A percentile compares a stretch with the other conserved stretches of the same genome.
Evolutionary conservation across 1,139 yeast species (phyloP).

Genomic region (Geotrichum phurueaensis): DNA sequence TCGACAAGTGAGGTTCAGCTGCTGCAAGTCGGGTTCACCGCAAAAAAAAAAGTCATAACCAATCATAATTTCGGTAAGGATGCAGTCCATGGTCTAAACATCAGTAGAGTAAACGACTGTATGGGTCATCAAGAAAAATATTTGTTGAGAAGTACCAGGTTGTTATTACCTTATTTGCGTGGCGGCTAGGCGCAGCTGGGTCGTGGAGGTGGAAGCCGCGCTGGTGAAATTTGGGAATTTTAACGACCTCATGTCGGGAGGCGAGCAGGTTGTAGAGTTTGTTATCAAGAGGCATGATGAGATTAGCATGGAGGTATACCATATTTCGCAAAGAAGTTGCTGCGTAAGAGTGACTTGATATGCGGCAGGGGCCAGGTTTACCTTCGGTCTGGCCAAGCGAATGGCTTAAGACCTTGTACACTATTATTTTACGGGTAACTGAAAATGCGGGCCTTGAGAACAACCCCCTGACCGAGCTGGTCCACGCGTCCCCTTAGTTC

Average conservation of each 20-base stretch:
- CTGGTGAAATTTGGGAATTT: slow-evolving; percentile 55
- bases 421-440: too few relatives aligned
- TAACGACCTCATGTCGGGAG: slow-evolving; percentile 47
- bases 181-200: too few relatives aligned
- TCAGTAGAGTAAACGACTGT: slow-evolving; percentile 59
- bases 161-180: slow-evolving; percentile 26
- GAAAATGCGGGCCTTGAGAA: too few relatives aligned
- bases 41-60: too few relatives aligned
- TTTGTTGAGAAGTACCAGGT: slow-evolving; percentile 66
- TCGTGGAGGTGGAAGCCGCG: too few relatives aligned
- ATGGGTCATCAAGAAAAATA: slow-evolving; percentile 51
- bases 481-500: too few relatives aligned
- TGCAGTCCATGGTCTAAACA: slow-evolving; percentile 73
- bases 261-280: slow-evolving; percentile 61
- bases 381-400: too few relatives aligned
- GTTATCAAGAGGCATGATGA: slow-evolving; percentile 57
- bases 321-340: slow-evolving; percentile 31
- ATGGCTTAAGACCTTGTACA: too few relatives aligned
- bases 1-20: too few relatives aligned
- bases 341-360: slow-evolving; percentile 29
- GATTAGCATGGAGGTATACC: slow-evolving; percentile 45
- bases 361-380: too few relatives aligned
- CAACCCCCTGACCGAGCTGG: too few relatives aligned
- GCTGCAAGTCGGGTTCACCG: too few relatives aligned
- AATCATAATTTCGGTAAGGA: slow-evolving; percentile 42